Evolutionary conservation across 441 rosid species (phyloP), one percentile per base, ranked within the genome.

Genomic region (Jatropha multifida): DNA sequence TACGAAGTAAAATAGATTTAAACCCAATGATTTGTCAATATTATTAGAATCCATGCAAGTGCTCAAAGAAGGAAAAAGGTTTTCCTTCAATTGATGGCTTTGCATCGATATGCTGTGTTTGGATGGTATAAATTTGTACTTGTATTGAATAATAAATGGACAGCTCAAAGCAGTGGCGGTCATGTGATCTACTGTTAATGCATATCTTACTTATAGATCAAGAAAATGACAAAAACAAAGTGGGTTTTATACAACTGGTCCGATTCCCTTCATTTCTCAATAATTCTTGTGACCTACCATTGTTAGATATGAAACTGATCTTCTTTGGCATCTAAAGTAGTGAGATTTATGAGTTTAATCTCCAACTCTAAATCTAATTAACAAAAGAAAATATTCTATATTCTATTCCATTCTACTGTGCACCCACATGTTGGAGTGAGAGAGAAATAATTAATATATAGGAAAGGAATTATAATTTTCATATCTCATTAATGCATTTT

Each of bases 181-280:
- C 84, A 73, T 68, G 86, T 69, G 78, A 27, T 41, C 38, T 54
- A 3, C 11, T 41, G 55, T 10, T 27, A n/a, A 20, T 37, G 63
- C 63, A 69, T 69, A 60, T 73, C 60, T 77, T 75, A 48, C 81
- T 79, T 84, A 62, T 1, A 60, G 63, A 78, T 71, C 55, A 75
- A 77, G 83, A 80, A 79, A 81, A 75, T 77, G 83, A 75, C 79
- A 79, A 74, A 69, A 77, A 61, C 49, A 11, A 74, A 55, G 76
- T 81, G 75, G 64, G 18, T 51, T 73, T 73, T 14, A 38, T 66
- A 72, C 83, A 74, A 48, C 77, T 78, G 69, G 71, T 52, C 17
- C 7, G 81, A 79, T 81, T 79, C 80, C 71, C 46, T 42, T 42
- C 1, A 4, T 42, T 42, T 51, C 32, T 32, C 32, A 32, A 32